Evolutionary conservation across 108 stramenopile genomes (phyloP).

Genomic region (Parietichytrium sp.): DNA sequence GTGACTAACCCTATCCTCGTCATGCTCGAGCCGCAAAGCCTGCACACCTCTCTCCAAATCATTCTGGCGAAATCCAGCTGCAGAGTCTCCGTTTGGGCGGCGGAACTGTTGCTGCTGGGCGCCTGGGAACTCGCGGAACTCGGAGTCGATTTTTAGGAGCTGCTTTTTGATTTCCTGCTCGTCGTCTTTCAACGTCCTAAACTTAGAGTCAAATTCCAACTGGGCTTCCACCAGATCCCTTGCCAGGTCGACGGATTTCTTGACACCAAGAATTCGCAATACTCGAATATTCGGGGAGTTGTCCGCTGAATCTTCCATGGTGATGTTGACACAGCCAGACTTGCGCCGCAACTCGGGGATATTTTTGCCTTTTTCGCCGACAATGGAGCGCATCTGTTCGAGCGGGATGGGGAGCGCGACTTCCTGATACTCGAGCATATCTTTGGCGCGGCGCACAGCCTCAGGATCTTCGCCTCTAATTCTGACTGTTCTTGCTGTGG

Average conservation of each 20-base stretch:
- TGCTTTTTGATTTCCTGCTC: background rate
- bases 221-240: conserved; percentile 12
- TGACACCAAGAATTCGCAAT: background rate
- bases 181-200: background rate
- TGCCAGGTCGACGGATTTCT: background rate
- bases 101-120: too few species aligned
- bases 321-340: conserved; percentile 31
- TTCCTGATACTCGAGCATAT: conserved; percentile 29
- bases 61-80: too few species aligned
- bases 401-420: background rate
- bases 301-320: too few species aligned
- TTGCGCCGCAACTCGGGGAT: conserved; percentile 20
- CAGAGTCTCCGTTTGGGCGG: too few species aligned
- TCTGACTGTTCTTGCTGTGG: background rate
- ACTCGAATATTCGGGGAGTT: background rate
- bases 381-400: background rate
- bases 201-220: background rate
- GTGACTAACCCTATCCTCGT: too few species aligned
- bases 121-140: background rate
- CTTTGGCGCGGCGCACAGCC: background rate
- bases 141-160: background rate
- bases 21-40: too few species aligned
- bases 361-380: background rate
- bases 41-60: too few species aligned
- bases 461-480: conserved; percentile 11